Base-by-base conservation (phyloP, 1,284 basidiomycete species). In the Cutaneotrichosporon mucoides region DNA sequence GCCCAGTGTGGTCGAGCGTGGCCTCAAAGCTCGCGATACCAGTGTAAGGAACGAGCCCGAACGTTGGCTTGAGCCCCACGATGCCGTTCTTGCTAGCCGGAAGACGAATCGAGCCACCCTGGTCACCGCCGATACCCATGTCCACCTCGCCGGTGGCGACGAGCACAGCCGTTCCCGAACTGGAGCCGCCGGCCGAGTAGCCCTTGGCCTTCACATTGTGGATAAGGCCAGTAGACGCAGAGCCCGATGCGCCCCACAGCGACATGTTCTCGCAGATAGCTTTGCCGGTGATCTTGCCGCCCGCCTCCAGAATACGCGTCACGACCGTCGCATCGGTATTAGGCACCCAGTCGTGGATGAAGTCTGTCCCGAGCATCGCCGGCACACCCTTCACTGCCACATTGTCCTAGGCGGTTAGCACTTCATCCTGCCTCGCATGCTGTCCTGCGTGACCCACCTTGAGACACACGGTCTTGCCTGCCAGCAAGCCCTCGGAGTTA, bases 41-140 rank as follows among this genome's bases (percentile, higher is more conserved):
- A 2, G 82, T 82, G 67, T 82, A 83, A 0, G 82, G 82, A 3
- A 83, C 80, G 4, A 83, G 76, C 1, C 82, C 82, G 47, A 79
- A 80, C 2, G 81, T 81, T 0, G 82, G 80, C 64, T 83, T 83
- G 37, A 83, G 64, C 1, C 82, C 82, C 12, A 83, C 81, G 35
- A 82, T 75, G 8, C 82, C 82, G 59, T 79, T 80, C 51, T 79
- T 77, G 2, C 77, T 70, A 1, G 80, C 76, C 5, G 82, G 82
- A 33, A 81, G 74, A 16, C 81, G 79, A 43, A 81, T 79, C 37
- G 76, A 78, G 1, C 81, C 81, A 24, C 80, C 80, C 64, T 81
- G 80, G 63, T 83, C 82, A 10, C 80, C 81, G 1, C 82, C 82
- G 34, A 83, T 78, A n/a, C 77, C 82, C 69, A 82, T 73, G 58